Base-by-base conservation (phyloP, 768 basidiomycete genomes). In the Naganishia onofrii region DNA sequence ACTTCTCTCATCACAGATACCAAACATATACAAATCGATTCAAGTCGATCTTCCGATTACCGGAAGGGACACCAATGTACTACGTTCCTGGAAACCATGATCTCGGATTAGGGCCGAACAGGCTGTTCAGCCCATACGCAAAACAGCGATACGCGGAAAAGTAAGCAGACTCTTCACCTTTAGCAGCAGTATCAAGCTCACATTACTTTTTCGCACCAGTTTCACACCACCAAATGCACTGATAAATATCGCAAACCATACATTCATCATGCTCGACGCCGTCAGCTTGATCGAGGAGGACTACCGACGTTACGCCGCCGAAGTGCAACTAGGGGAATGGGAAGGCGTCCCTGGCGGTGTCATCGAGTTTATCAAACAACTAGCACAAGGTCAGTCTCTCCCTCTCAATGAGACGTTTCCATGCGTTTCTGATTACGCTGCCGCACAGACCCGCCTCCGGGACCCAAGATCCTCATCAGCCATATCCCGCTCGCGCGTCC, bases 1-100 rank as follows among this genome's bases (percentile, higher is more conserved):
- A 42, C 67, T 60, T 56, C 34, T 28, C 38, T 29, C 58, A 23
- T 29, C 21, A 2, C 78, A 96, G 94, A 80, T 94, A 95, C 76
- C 86, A 88, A 67, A 71, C 78, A 4, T 93, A 93, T 76, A 86
- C 84, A 70, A 76, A 77, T 26, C 85, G 89, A 56, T 96, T 92
- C 83, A 84, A 83, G 69, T 82, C 82, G 54, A 92, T 93, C 38
- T 94, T 95, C 81, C 80, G 83, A 26, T 79, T 84, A 7, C 73
- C 83, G 12, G 72, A 79, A 17, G 80, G 81, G 21, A 82, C 86
- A 3, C 88, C 89, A 0, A 82, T 84, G 70, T 89, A 88, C 79
- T 89, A 87, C 76, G 84, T 94, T 32, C 89, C 93, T 2, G 95
- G 95, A 7, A 98, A 97, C 77, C 93, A 93, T 76, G 95, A 98